Percentiles rank a stretch among this genome's conserved stretches.
Evolutionary conservation across 2,329 filamentous ascomycete species (phyloP).

Genomic region (Fusarium keratoplasticum): DNA sequence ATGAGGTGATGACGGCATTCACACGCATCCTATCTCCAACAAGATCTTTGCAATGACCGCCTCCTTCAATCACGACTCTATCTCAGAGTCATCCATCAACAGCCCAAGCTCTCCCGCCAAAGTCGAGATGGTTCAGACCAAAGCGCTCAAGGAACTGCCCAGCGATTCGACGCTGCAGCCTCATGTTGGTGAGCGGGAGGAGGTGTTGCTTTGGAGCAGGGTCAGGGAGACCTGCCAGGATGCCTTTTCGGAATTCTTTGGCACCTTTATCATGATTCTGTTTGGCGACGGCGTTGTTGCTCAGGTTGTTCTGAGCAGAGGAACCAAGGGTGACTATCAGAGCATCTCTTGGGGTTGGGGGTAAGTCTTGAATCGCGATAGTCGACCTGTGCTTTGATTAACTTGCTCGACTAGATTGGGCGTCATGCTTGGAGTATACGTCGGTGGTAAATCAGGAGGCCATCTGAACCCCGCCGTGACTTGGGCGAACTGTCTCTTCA

Average conservation of each 20-base stretch:
- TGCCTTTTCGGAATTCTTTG: slow-evolving; percentile 75
- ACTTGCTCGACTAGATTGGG: slow-evolving; percentile 59
- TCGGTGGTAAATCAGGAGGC: slow-evolving; percentile 72
- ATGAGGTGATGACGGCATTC: slow-evolving; percentile 23
- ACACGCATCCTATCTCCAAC: slow-evolving; percentile 5
- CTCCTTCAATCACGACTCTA: slow-evolving; percentile 44
- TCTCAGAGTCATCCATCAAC: slow-evolving; percentile 50
- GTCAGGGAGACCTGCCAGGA: slow-evolving; percentile 65
- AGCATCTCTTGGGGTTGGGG: slow-evolving; percentile 64
- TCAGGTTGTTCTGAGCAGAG: slow-evolving; percentile 71
- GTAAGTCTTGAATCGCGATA: slow-evolving; percentile 47
- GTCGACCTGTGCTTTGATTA: not conserved
- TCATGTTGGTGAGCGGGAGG: slow-evolving; percentile 38
- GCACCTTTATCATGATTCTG: slow-evolving; percentile 74
- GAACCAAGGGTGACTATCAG: slow-evolving; percentile 60
- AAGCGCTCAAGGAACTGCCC: slow-evolving; percentile 38
- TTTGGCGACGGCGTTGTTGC: slow-evolving; percentile 80
- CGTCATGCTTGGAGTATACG: slow-evolving; percentile 77
- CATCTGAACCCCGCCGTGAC: slow-evolving; percentile 80
- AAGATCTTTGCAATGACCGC: slow-evolving; percentile 43
- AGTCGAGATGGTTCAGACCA: slow-evolving; percentile 46
- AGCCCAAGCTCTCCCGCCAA: slow-evolving; percentile 47
- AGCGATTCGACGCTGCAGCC: slow-evolving; percentile 31
- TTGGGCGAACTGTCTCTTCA: slow-evolving; percentile 75
- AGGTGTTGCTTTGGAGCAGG: slow-evolving; percentile 60